Evolutionary conservation across 768 basidiomycete genomes (phyloP), one percentile per base, ranked within the genome.

Genomic region (Phanerochaete carnosa): DNA sequence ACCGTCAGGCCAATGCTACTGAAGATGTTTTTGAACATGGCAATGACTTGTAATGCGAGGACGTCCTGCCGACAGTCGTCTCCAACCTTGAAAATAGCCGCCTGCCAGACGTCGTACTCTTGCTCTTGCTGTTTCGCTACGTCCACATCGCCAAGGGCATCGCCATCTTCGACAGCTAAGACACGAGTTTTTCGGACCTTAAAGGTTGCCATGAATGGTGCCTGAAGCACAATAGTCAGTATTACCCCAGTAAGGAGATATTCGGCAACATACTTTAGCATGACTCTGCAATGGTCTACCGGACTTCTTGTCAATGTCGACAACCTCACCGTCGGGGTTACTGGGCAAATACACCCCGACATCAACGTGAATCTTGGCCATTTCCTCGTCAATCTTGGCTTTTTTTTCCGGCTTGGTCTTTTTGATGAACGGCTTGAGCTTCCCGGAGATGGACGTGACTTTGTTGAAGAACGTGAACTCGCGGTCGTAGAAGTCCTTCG

Each of bases 181-280:
- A 86, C 82, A 5, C 83, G 80, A 63, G 95, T 89, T 72, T 98
- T 96, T 59, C 92, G 85, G 25, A 99, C 97, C 79, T 96, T 97
- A 82, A 99, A 99, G 0, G 96, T 98, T 0, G 97, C 97, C 97
- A 99, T 98, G 78, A 99, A 99, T 0, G 97, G 97, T 11, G 97
- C 95, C 95, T 98, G 61, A 35, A 39, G 58, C 49, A 37, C 58
- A n/a, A 61, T 64, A 47, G 22, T 60, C 33, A 45, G 55, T 29
- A 16, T 26, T 33, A 47, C 7, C 39, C 16, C 55, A 25, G n/a
- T 55, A 16, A 30, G 37, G 28, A 49, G 28, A 2, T 22, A 16
- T 57, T 73, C 15, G 19, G 39, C 11, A 28, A 23, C 59, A 45
- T 55, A 93, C 95, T 82, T 99, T 99, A 13, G 97, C 97, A 67